These are phyloP conservation scores for Singerocomus inundabilis DNA, from an alignment of 1,284 basidiomycete genomes.

Conservation along the genomic window DNA sequence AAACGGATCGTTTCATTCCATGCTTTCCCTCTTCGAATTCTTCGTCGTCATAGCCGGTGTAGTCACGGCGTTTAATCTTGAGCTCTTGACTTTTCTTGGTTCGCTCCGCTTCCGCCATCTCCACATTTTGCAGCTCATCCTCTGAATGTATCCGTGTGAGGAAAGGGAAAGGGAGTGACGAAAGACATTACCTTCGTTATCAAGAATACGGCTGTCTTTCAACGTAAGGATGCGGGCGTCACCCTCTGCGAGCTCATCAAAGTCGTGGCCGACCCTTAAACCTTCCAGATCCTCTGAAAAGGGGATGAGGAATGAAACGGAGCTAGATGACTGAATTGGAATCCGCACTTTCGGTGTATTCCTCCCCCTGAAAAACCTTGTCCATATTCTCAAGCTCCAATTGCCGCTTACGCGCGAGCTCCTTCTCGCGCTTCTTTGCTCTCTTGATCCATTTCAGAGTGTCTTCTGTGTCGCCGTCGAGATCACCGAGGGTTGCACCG, in stretches of 20 bases:
- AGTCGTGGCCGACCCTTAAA: slow-evolving; percentile 93
- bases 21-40: slow-evolving; percentile 76
- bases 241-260: slow-evolving; percentile 88
- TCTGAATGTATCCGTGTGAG: slow-evolving; percentile 47
- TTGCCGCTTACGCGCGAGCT: slow-evolving; percentile 74
- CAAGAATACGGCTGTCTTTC: slow-evolving; percentile 92
- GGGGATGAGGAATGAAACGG: slow-evolving; percentile 5
- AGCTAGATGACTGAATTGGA: background rate
- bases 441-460: slow-evolving; percentile 87
- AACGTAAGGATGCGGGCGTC: slow-evolving; percentile 94
- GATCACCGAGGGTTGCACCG: slow-evolving; percentile 87
- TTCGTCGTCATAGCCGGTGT: slow-evolving; percentile 96
- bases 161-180: background rate
- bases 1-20: slow-evolving; percentile 79
- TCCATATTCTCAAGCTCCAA: slow-evolving; percentile 82
- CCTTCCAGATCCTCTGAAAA: slow-evolving; percentile 80
- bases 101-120: slow-evolving; percentile 84
- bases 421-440: slow-evolving; percentile 84
- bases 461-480: slow-evolving; percentile 69
- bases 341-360: slow-evolving; percentile 77
- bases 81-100: slow-evolving; percentile 77
- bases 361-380: slow-evolving; percentile 63
- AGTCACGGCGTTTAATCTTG: slow-evolving; percentile 87
- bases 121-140: slow-evolving; percentile 95
- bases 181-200: slow-evolving; percentile 73